Evolutionary conservation across 2,329 filamentous ascomycete species (phyloP), one percentile per base, ranked within the genome.

Genomic region (Verticillium isaacii): DNA sequence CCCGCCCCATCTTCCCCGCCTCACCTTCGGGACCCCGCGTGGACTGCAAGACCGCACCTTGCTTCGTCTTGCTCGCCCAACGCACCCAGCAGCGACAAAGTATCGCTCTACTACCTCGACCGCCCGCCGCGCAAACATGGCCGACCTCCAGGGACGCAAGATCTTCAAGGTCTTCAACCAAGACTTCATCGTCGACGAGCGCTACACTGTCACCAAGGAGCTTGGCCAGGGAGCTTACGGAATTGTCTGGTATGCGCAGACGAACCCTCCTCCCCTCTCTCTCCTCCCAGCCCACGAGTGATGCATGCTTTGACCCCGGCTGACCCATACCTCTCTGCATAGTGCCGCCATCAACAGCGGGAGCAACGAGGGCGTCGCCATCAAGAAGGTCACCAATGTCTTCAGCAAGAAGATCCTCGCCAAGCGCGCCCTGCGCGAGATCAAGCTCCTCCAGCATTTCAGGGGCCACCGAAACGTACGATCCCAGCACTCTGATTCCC

Each of bases 341-440:
- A 97, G 93, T 78, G 94, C 95, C 64, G 95, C 95, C 61, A 91
- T 92, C 68, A 97, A 98, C 83, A 89, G 88, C 74, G 88, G 93
- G 76, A 96, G 91, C 36, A 89, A 88, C 72, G 95, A 99, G 75
- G 93, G 94, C 50, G 93, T 99, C 66, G 95, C 95, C 71, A 95
- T 99, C 83, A 99, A 99, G 81, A 99, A 99, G 80, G 92, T 99
- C 75, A 99, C 95, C 82, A 99, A 99, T 90, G 94, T 99, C 71
- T 99, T 99, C 80, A 97, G 93, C 85, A 99, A 99, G 82, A 98
- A 98, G 87, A 99, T 99, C 70, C 85, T 99, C 68, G 95, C 95
- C 71, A 99, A 99, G 88, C 91, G 95, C 73, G 95, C 95, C 58
- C 79, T 99, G 82, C 89, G 95, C 77, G 95, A 99, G 81, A 98